Conservation (phyloP, 176 grass and related monocot genomes). For the Oryza coarctata region DNA sequence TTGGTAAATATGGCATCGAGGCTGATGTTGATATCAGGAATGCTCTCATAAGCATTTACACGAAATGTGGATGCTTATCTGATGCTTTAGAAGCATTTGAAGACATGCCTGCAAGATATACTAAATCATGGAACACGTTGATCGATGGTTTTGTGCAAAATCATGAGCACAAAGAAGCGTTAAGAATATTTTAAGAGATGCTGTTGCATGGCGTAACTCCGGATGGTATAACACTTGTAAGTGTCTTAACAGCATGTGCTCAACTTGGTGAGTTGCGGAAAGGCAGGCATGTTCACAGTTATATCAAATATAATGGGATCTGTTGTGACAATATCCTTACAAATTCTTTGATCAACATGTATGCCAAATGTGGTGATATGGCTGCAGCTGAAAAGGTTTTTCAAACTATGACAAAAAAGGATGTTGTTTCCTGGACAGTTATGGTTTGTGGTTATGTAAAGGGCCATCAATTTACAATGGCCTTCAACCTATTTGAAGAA, state of each 20-base stretch:
- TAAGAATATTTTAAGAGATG: constrained; percentile 60
- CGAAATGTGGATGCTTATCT: constrained; percentile 46
- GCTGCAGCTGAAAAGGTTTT: constrained; percentile 55
- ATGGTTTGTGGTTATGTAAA: constrained; percentile 77
- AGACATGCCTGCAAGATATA: constrained; percentile 49
- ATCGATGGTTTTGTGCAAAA: constrained; percentile 67
- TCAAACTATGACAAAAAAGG: constrained; percentile 44
- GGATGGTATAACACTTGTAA: constrained; percentile 54
- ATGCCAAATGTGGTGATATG: constrained; percentile 81
- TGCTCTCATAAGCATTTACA: constrained; percentile 64
- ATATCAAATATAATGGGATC: constrained; percentile 38
- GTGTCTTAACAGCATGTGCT: constrained; percentile 64
- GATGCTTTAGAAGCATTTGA: constrained; percentile 55
- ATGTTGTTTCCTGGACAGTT: constrained; percentile 78
- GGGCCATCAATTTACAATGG: constrained; percentile 42
- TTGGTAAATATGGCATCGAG: constrained; percentile 52
- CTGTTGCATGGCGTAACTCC: constrained; percentile 20
- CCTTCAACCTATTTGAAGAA: constrained; percentile 70
- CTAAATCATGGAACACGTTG: constrained; percentile 69
- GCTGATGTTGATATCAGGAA: constrained; percentile 54
- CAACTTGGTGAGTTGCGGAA: constrained; percentile 64
- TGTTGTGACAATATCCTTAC: constrained; percentile 47
- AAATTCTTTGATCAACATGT: constrained; percentile 87
- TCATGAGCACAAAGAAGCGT: constrained; percentile 42
- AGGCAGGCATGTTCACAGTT: constrained; percentile 52